Evolutionary conservation across 2,329 filamentous ascomycete genomes (phyloP), one percentile per base, ranked within the genome.

Genomic region (Penicillium sp.): DNA sequence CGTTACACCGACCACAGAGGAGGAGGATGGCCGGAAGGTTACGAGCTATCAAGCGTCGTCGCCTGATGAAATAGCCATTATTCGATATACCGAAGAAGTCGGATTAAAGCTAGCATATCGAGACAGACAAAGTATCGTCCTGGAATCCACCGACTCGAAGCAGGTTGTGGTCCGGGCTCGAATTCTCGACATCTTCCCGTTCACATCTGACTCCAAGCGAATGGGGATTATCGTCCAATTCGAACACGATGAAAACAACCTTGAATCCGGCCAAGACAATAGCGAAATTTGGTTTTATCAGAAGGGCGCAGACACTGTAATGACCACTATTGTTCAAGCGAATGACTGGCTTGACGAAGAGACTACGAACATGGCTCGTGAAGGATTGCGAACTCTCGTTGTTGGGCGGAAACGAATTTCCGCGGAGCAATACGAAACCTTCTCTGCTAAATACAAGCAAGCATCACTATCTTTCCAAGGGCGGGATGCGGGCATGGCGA

Each of bases 261-360:
- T 81, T 3, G 78, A 81, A 7, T 75, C 77, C 37, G 36, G 31
- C 38, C 75, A 84, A 11, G 78, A 80, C 11, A 80, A 80, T 44
- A 86, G 89, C 14, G 93, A 97, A 69, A 93, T 97, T 30, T 97
- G 93, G 89, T 99, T 99, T 76, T 97, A 93, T 69, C 92, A 99
- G 68, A 99, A 99, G 75, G 94, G 94, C 58, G 95, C 94, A 3
- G 95, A 99, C 71, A 97, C 94, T 0, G 93, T 99, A 61, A 99
- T 99, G 95, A 85, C 88, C n/a, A 83, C 88, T 3, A 97, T 99
- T 62, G 94, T 99, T 35, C 90, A 89, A 8, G 86, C 92, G 17
- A 99, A 97, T 69, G 94, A 99, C 77, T 99, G 94, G 95, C 85
- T 99, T 0, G 94, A 99, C 64, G 94, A 99, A 73, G 94, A 99